Base-by-base conservation (phyloP, 176 grass and related monocot genomes). In the Ensete ventricosum region DNA sequence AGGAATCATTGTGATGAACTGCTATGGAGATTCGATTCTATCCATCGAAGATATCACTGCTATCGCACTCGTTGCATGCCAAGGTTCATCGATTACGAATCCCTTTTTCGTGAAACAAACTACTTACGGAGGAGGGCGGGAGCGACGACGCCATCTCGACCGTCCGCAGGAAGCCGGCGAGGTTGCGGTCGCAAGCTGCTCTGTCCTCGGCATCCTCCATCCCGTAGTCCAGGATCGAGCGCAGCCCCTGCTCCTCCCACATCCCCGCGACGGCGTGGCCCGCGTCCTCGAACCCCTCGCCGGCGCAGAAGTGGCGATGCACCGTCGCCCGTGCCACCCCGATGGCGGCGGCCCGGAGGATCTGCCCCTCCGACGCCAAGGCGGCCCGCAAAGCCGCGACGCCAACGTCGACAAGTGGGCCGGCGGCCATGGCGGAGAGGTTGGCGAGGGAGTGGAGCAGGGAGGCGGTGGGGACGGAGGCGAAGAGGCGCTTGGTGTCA, bases 151-250 rank as follows among this genome's bases (percentile, higher is more conserved):
- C 92, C 80, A 92, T 84, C 76, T 89, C 84, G n/a, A 92, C 82
- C 64, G 92, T 84, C 76, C 75, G 76, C 73, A 81, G 16, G 77
- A 96, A 96, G 0, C 78, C 87, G 1, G 79, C 78, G 43, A 88
- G 73, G 76, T 96, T 92, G 43, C 83, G 92, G 78, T 82, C 74
- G 69, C 89, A 89, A 1, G 87, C 83, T 13, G 63, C 53, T 13
- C 66, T 83, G 71, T 96, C 89, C 72, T 88, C 85, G 11, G 87
- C 92, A 80, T 96, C 92, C 87, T 96, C 92, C 50, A 96, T 87
- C 17, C 84, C 87, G 85, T 84, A 96, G 83, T 96, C 92, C 0
- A 96, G 79, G 64, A 96, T 92, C 14, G 84, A 85, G 54, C 87
- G 81, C 83, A 96, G 71, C 52, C 92, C 87, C 0, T 70, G 29